These are phyloP conservation scores for Neoarthrinium moseri DNA, from an alignment of 2,329 filamentous ascomycete species.

Conservation along the genomic window DNA sequence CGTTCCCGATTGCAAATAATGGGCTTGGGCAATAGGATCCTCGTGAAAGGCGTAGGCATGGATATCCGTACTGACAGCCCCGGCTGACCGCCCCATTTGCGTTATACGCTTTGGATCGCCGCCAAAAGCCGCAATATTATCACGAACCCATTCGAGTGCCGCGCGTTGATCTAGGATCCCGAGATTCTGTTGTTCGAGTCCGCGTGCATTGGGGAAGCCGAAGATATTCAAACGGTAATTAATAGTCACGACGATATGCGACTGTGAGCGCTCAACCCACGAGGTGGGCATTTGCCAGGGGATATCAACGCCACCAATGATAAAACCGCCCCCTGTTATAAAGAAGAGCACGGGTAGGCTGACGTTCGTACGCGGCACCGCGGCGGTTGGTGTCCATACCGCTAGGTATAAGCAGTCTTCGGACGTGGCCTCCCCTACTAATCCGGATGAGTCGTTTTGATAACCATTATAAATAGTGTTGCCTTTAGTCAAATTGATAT, in stretches of 20 bases:
- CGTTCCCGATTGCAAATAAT: slow-evolving; percentile 39
- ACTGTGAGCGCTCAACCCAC: slow-evolving; percentile 25
- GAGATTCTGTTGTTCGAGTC: slow-evolving; percentile 35
- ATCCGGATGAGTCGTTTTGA: slow-evolving; percentile 21
- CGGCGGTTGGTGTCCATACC: slow-evolving; percentile 34
- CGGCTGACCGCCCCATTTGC: slow-evolving; percentile 48
- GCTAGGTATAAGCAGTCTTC: slow-evolving; percentile 34
- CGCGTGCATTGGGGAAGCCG: slow-evolving; percentile 28
- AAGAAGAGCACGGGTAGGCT: slow-evolving; percentile 2
- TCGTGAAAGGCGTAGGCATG: slow-evolving; percentile 42
- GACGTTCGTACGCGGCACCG: slow-evolving; percentile 7
- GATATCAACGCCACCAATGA: slow-evolving; percentile 32
- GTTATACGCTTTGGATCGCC: slow-evolving; percentile 41
- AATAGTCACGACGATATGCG: slow-evolving; percentile 34
- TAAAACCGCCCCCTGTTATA: slow-evolving; percentile 35
- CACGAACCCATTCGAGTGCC: slow-evolving; percentile 47
- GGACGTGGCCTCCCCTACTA: slow-evolving; percentile 7
- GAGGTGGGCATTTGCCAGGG: slow-evolving; percentile 36
- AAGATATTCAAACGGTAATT: slow-evolving; percentile 37
- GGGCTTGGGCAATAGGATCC: slow-evolving; percentile 40
- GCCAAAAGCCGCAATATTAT: slow-evolving; percentile 47
- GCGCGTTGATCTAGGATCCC: slow-evolving; percentile 48
- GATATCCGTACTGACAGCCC: slow-evolving; percentile 36
- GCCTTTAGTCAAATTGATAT: too few relatives aligned
- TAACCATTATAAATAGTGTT: too few relatives aligned